Evolutionary conservation across 2,329 filamentous ascomycete species (phyloP).

Genomic region (Xylariomycetidae sp.): DNA sequence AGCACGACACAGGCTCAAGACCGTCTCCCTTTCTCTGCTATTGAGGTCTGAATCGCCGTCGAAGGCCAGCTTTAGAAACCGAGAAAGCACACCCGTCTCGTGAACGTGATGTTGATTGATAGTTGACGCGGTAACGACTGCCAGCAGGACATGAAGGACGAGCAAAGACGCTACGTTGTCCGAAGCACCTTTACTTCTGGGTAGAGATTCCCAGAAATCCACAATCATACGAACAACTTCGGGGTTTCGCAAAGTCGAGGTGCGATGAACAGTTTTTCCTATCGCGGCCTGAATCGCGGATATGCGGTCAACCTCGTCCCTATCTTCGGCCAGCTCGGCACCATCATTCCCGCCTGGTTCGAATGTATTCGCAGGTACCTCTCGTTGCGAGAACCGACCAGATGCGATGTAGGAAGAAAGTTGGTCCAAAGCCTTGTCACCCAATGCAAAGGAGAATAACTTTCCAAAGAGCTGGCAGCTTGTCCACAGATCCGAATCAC

Average conservation of each 20-base stretch:
- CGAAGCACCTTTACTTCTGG: conserved; percentile 38
- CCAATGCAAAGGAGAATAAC: conserved; percentile 74
- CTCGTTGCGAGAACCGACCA: too few relatives aligned
- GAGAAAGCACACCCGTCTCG: conserved; percentile 64
- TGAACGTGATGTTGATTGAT: conserved; percentile 70
- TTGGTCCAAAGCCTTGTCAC: conserved; percentile 68
- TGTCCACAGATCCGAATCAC: conserved; percentile 63
- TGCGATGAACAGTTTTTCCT: conserved; percentile 44
- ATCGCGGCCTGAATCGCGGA: conserved; percentile 34
- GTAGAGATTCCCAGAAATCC: conserved; percentile 60
- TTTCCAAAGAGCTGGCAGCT: conserved; percentile 75
- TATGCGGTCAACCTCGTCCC: conserved; percentile 9
- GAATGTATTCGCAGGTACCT: neutral
- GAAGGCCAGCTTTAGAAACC: conserved; percentile 61
- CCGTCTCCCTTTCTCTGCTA: conserved; percentile 50
- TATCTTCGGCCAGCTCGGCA: conserved; percentile 17
- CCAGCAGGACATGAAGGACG: conserved; percentile 59
- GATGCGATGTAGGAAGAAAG: conserved; percentile 33
- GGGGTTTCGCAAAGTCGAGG: conserved; percentile 52
- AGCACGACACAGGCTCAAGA: conserved; percentile 63
- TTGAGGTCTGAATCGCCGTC: conserved; percentile 45
- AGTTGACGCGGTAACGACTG: conserved; percentile 56
- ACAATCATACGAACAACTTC: conserved; percentile 60
- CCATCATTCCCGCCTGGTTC: conserved; percentile 14
- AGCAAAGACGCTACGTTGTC: conserved; percentile 56